Evolutionary conservation across 441 rosid species (phyloP), one percentile per base, ranked within the genome.

Genomic region (Raphanus hybrid): DNA sequence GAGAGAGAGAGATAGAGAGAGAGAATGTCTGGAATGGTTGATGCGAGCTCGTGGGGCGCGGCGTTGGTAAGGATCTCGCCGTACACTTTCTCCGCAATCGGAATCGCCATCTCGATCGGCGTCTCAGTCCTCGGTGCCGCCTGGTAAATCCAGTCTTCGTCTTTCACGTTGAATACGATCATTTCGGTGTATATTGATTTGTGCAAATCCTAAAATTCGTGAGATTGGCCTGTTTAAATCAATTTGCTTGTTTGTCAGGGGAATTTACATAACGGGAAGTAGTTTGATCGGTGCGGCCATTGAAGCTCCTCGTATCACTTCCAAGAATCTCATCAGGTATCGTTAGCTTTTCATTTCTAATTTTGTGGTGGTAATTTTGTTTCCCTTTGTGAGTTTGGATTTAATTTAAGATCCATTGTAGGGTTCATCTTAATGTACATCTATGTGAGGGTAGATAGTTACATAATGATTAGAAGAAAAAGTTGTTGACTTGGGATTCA

Each of bases 111-210:
- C 71, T 77, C 99, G 58, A 96, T 96, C 81, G 98, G 98, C 74
- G 96, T 96, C 45, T 96, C 98, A 11, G 97, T 96, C 81, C 99
- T 96, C 80, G 99, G 98, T 74, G 97, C 99, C 75, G 98, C 97
- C 78, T 96, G 99, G 99, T 96, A 89, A n/a, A 54, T 65, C 34
- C 16, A 77, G 10, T 54, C 26, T 20, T 8, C 18, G 8, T 39
- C 7, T 7, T 18, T 10, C 32, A 48, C 18, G 8, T 14, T 5
- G 97, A 9, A 50, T 50, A 1, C 55, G 14, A 50, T 6, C 81
- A 59, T 67, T 34, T 2, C 2, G 34, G 10, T 20, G 14, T 34
- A 20, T 2, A 12, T 50, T 23, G 41, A 6, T 8, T 23, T 9
- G 2, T 34, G 18, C 20, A 20, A 23, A 27, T 7, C 60, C 8